Evolutionary conservation across 116 monocot species (phyloP).

Genomic region (Dioscorea cayenensis): DNA sequence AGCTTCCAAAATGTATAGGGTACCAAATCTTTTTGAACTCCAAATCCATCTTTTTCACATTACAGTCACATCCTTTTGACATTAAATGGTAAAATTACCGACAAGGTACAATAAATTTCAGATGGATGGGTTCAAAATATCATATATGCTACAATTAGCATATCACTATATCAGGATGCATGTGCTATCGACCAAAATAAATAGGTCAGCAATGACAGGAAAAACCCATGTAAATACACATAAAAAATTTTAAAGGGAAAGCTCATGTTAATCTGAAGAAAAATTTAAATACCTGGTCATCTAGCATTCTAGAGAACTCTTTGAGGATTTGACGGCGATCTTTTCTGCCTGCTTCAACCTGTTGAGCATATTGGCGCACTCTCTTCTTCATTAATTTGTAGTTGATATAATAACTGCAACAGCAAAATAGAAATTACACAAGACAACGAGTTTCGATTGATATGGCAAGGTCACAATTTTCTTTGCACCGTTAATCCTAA

Average conservation of each 20-base stretch:
- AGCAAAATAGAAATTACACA: conserved; percentile 9
- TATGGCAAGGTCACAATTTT: no score
- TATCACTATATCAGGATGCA: no score
- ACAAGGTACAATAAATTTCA: no score
- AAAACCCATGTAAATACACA: not conserved
- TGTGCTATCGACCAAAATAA: not conserved
- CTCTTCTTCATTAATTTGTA: conserved; percentile 69
- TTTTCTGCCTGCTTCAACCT: conserved; percentile 26
- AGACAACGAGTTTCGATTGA: not conserved
- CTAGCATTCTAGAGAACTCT: conserved; percentile 60
- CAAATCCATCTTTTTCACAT: no score
- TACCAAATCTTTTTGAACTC: no score
- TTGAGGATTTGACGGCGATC: conserved; percentile 38
- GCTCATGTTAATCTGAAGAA: not conserved
- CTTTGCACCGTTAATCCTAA: no score
- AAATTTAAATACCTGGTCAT: conserved; percentile 41
- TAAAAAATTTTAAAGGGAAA: not conserved
- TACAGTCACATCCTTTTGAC: no score
- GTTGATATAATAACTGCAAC: conserved; percentile 45
- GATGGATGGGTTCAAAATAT: no score
- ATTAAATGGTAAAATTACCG: no score
- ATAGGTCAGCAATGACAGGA: not conserved
- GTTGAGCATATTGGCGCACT: conserved; percentile 42
- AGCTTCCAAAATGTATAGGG: no score
- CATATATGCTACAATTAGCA: no score